phyloP scores from a whole-genome alignment of 345 rosid genomes.

The Acer campestre region DNA sequence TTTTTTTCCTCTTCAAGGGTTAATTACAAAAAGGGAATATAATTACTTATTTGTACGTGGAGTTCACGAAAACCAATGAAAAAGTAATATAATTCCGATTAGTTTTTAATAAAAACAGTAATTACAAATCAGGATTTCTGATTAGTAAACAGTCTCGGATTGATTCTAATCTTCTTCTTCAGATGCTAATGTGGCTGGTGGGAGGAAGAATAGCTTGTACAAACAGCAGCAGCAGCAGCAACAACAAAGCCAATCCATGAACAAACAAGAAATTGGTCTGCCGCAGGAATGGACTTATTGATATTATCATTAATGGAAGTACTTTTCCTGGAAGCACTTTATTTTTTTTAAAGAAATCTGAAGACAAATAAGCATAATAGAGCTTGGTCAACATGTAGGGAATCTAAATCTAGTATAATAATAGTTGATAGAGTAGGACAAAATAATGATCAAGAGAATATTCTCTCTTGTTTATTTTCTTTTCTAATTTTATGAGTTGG shows the following conservation, averaged over 20 bases:
- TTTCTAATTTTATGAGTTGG: background rate
- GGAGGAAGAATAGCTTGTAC: slow-evolving; percentile 25
- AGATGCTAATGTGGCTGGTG: slow-evolving; percentile 40
- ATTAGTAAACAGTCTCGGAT: background rate
- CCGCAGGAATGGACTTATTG: slow-evolving; percentile 91
- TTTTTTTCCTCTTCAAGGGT: slow-evolving; percentile 4
- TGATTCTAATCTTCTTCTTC: background rate
- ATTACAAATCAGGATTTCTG: no score
- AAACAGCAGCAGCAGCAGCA: slow-evolving; percentile 43
- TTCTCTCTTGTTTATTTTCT: background rate
- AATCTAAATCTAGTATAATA: background rate
- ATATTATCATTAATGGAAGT: background rate
- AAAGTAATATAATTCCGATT: no score
- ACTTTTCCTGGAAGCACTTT: background rate
- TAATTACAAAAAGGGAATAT: background rate
- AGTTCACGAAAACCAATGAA: no score
- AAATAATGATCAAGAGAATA: slow-evolving; percentile 6
- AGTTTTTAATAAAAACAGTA: no score
- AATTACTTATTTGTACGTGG: no score
- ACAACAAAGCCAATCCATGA: slow-evolving; percentile 33
- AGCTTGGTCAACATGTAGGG: background rate
- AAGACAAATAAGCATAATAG: background rate
- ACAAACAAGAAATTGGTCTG: slow-evolving; percentile 50
- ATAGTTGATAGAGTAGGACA: slow-evolving; percentile 10
- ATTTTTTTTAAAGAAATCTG: background rate